A percentile compares a stretch with the other conserved stretches of the same genome.
Conservation (phyloP, 352 stramenopile species). For the Globisporangium perplexum region DNA sequence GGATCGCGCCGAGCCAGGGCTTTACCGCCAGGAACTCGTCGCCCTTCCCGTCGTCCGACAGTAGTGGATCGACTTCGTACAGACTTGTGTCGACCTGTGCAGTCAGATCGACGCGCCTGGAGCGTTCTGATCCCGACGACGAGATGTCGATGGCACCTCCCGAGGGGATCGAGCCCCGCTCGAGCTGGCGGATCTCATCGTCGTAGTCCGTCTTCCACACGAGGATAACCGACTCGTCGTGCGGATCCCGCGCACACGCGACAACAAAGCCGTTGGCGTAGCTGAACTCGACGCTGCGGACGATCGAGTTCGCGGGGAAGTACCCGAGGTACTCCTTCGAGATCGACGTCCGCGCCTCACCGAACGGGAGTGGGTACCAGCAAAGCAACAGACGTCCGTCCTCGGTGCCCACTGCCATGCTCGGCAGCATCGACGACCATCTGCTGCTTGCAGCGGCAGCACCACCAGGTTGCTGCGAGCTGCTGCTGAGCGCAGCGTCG, state of each 20-base stretch:
- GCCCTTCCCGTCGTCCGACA: constrained; percentile 16
- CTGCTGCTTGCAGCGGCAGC: constrained; percentile 1
- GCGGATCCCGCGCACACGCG: constrained; percentile 29
- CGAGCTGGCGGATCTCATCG: constrained; percentile 46
- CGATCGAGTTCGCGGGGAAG: constrained; percentile 30
- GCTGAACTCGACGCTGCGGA: constrained; percentile 48
- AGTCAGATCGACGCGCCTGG: neutral
- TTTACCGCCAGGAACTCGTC: constrained; percentile 65
- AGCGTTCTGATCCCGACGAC: neutral
- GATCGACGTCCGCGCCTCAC: constrained; percentile 23
- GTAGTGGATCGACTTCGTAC: constrained; percentile 3
- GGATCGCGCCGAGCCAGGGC: constrained; percentile 56
- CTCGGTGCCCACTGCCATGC: constrained; percentile 34
- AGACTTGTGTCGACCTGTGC: constrained; percentile 6
- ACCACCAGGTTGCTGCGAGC: neutral
- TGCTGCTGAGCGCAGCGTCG: neutral
- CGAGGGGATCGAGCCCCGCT: constrained; percentile 11
- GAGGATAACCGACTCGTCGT: constrained; percentile 31
- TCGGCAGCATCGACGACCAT: constrained; percentile 51
- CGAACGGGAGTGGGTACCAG: constrained; percentile 59
- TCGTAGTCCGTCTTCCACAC: constrained; percentile 79
- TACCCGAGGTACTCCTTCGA: constrained; percentile 56
- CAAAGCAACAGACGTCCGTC: constrained; percentile 51
- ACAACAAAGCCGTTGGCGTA: constrained; percentile 52
- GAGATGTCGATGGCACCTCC: neutral